Evolutionary conservation across 352 stramenopile species (phyloP), one percentile per base, ranked within the genome.

Genomic region (Phytophthora constricta): DNA sequence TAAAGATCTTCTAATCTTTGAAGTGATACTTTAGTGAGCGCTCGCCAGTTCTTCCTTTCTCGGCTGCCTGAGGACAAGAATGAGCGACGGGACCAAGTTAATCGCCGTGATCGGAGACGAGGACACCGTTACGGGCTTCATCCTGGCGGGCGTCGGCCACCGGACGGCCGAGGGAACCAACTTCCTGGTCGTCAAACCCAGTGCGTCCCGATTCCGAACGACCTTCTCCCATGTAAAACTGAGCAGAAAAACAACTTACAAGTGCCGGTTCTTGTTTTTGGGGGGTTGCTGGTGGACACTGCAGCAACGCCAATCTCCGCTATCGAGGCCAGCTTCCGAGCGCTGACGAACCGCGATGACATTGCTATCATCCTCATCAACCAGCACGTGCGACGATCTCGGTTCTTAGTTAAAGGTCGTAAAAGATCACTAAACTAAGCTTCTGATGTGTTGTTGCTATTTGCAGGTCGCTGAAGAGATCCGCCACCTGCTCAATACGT

Each of bases 321-420:
- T n/a, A 96, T 98, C 60, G 90, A 98, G 66, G 82, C 97, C 41
- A 93, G 89, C 23, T 99, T 99, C 77, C 93, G 95, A 51, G 80
- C 78, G 27, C 91, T 99, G 33, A 94, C 96, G 28, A 95, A 68
- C 46, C 90, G 97, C 45, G 90, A 99, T 70, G 97, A 99, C 80
- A 90, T 99, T 62, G 97, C 90, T 37, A 99, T 99, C 60, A 97
- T 99, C 61, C 86, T 99, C 22, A 99, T 99, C 70, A 99, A 99
- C 80, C 97, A 99, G 79, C 97, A 99, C 65, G 91, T 96, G 76
- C 45, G 86, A 65, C 7, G 14, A 27, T 11, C 20, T 27, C 19
- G 49, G 5, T 37, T 48, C 5, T 23, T 27, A 33, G 47, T 23
- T 26, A 9, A 31, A n/a, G 23, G n/a, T 50, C n/a, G 10, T 62